Base-by-base conservation (phyloP, 2,329 filamentous ascomycete species). In the Lachnellula suecica region DNA sequence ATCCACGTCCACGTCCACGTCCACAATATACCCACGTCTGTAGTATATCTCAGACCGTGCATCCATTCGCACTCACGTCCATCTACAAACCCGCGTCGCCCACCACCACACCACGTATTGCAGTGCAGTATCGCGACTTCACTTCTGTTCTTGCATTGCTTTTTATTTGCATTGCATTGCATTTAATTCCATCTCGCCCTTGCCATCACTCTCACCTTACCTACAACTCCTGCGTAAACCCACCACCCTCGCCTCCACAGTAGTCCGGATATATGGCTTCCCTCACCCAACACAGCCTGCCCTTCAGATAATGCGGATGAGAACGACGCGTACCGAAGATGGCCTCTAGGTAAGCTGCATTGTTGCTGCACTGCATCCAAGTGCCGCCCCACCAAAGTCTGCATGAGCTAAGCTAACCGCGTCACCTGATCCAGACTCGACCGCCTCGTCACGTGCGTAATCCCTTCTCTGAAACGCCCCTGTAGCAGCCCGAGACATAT, bases 381-480 rank as follows among this genome's bases (percentile, higher is more conserved):
- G 10, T 20, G 23, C 23, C 35, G 29, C 43, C 15, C 45, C 22
- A 10, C 35, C 24, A 15, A 27, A 20, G 4, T 13, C 22, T 25
- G 44, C 43, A 34, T 38, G 44, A 50, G 48, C 47, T 53, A 51
- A 57, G 61, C 65, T 53, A n/a, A n/a, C n/a, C n/a, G 63, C 55
- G 49, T 58, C 50, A 59, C 58, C 29, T 61, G 51, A 59, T 51
- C 52, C 66, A 91, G 89, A 81, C 83, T 93, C 66, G 89, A 92
- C 76, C 85, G 89, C 70, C 80, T 93, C 64, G 89, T 93, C 79
- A 92, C 88, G 88, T 92, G 81, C 83, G 88, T 87, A 52, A 37
- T 11, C 23, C 29, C 40, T 23, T 40, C 38, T 44, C 19, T 23
- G 20, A 42, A 42, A 42, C 20, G 15, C 4, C 6, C 13, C 11